Base-by-base conservation (phyloP, 1,139 yeast genomes). In the Spathaspora sp. region DNA sequence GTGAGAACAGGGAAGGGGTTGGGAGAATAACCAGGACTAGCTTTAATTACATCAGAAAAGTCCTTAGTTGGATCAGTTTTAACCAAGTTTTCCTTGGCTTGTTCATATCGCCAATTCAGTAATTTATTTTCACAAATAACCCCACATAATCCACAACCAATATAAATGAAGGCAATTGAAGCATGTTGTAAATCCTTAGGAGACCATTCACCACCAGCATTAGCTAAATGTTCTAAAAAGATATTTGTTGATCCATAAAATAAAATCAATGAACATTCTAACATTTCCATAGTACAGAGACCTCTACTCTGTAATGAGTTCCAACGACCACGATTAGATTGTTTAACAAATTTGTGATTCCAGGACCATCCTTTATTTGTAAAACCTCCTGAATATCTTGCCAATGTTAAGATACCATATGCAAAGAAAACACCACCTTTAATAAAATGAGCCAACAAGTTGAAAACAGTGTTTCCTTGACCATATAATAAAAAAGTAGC, bases 171-270 rank as follows among this genome's bases (percentile, higher is more conserved):
- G 1, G 99, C 99, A 65, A 93, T 91, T 13, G 97, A 89, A 9
- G 76, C 96, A 64, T 93, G 99, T 67, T 93, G 98, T 53, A 93
- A 78, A 63, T 93, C 99, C 65, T 91, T 91, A 38, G 96, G 87
- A 9, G 88, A 74, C 97, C 97, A 93, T 43, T 67, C 81, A 33
- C 93, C 95, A 44, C 86, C 91, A 6, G 96, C 86, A 46, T 63
- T 64, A 8, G 78, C 62, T 55, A 93, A 76, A 63, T 89, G 97
- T 67, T 93, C 99, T 68, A 93, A 66, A 60, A 93, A 93, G 27
- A 93, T 74, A 63, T 93, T 91, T 23, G 97, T 86, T 24, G 81
- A 70, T 15, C 99, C 99, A 63, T 93, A 93, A 57, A 89, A 82
- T 60, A 89, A 82, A 50, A 93, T 89, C 51, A 90, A 70, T 36